Evolutionary conservation across 1,284 basidiomycete genomes (phyloP), one percentile per base, ranked within the genome.

Genomic region (Ceratobasidium sp.): DNA sequence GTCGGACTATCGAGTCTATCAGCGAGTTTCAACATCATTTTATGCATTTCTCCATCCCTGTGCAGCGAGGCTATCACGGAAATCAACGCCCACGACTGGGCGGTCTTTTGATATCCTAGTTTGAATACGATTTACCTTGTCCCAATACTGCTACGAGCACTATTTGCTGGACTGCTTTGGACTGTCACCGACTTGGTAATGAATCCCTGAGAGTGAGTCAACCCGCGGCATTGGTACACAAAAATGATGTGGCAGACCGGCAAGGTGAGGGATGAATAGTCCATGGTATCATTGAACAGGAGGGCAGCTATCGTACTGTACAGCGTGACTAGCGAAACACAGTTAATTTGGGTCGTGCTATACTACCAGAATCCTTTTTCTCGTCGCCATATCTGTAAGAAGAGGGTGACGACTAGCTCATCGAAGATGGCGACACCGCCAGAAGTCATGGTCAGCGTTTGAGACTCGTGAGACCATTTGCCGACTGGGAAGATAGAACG

Each of bases 341-440:
- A 40, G 50, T 47, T 12, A 68, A 53, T 25, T 27, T 20, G n/a
- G 38, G 40, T 68, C 13, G 10, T n/a, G n/a, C n/a, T n/a, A 47
- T 35, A 29, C 52, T 68, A 68, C 64, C 64, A 68, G 42, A 35
- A 47, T 45, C 64, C 64, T 43, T 55, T 68, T 38, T 68, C 64
- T 35, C 64, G 29, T 55, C 52, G 52, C 64, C 64, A 68, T n/a
- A 68, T 68, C 47, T 68, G 64, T 25, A 68, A 47, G 52, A 54
- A 68, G 38, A 68, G 64, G 38, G 64, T 68, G 52, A 68, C 64
- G 27, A 68, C 64, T 34, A 68, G 40, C 40, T 68, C 64, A 47
- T 68, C 64, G 52, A 68, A 68, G 52, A 60, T 70, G 55, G 60
- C 60, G 58, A 55, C 65, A 34, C 52, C 70, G 22, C 49, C 47